A percentile compares a stretch with the other conserved stretches of the same genome.
phyloP scores from a whole-genome alignment of 768 basidiomycete genomes.

The Serpula lacrymans region DNA sequence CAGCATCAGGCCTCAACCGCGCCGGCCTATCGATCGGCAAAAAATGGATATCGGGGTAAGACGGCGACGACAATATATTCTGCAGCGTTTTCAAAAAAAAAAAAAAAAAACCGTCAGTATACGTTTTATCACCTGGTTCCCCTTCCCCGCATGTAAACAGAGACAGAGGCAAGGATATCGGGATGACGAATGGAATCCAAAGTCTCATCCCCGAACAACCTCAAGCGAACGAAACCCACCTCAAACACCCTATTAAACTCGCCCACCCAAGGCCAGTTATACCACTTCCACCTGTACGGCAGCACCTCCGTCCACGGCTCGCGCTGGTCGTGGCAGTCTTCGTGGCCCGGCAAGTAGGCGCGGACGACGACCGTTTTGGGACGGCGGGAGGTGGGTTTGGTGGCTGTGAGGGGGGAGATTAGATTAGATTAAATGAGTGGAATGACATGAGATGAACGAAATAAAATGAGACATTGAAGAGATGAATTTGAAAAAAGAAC shows the following conservation, averaged over 20 bases:
- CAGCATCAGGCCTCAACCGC: constrained; percentile 61
- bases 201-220: neutral
- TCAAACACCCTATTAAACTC: constrained; percentile 57
- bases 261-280: constrained; percentile 63
- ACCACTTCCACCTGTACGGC: constrained; percentile 47
- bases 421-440: too few relatives aligned
- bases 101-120: constrained; percentile 6
- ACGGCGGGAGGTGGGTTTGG: too few relatives aligned
- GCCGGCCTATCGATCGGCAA: constrained; percentile 60
- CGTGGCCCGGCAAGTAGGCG: constrained; percentile 64
- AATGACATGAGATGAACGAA: too few relatives aligned
- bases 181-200: neutral
- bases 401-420: too few relatives aligned
- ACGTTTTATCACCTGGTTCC: neutral
- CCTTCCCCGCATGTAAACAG: too few relatives aligned
- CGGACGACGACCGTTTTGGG: constrained; percentile 50
- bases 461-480: too few relatives aligned
- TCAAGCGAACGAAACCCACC: constrained; percentile 31
- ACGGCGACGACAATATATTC: too few relatives aligned
- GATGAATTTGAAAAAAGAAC: too few relatives aligned
- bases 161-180: neutral
- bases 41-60: constrained; percentile 55
- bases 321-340: constrained; percentile 51
- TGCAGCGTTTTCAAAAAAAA: constrained; percentile 36
- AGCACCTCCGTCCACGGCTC: constrained; percentile 45